Base-by-base conservation (phyloP, 2,329 filamentous ascomycete genomes). In the Catunica adiposa region DNA sequence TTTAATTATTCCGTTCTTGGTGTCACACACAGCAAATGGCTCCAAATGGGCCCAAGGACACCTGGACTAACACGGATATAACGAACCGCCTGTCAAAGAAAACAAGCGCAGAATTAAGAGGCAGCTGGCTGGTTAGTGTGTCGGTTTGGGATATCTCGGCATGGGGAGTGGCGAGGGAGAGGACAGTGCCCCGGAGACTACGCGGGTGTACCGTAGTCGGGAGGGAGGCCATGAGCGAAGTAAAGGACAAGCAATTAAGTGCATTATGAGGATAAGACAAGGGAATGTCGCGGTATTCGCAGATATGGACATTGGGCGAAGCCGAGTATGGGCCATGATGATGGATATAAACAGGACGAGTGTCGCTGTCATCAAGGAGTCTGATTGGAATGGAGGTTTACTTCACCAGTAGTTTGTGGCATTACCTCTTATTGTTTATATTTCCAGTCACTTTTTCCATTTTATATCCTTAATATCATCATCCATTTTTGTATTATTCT, bases 281-380 rank as follows among this genome's bases (percentile, higher is more conserved):
- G 40, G 40, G 40, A 44, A 44, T 44, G 8, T 44, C 40, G 7
- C 40, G 40, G 40, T 11, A n/a, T 44, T 44, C 40, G 40, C 40
- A 44, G 40, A 44, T 9, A 44, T 44, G 7, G 15, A n/a, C 7
- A 7, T 7, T n/a, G 40, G 20, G 40, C 2, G 8, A 44, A 20
- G 40, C n/a, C 22, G 44, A 48, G 44, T 20, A 48, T 48, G 15
- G 44, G 22, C 44, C 44, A 22, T n/a, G 44, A 5, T 23, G 44
- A 23, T 48, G 44, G 44, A 48, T 48, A 48, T 48, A 48, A 48
- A 48, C 44, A 48, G 44, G 44, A 23, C n/a, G 20, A 8, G 11
- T n/a, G 11, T 25, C 3, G 2, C 44, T 48, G 29, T 5, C 29
- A 5, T 5, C 5, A 5, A 34, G 11, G 29, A 34, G 29, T n/a